Conservation (phyloP, 257 asterid species). For the Linaria vulgaris region DNA sequence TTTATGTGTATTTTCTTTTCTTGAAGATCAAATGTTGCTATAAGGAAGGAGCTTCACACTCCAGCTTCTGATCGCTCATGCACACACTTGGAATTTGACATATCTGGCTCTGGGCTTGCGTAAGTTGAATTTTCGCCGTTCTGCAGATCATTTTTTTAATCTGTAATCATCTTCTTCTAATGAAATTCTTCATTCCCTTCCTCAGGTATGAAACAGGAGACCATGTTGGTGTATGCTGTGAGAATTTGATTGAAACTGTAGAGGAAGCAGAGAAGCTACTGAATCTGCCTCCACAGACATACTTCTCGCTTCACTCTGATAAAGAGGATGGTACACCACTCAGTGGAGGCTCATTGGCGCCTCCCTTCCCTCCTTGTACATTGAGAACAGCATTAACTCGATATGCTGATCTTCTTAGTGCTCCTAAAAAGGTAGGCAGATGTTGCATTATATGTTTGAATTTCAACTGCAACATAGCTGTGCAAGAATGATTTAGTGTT, state of each 20-base stretch:
- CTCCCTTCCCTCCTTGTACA: conserved; percentile 93
- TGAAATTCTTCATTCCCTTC: conserved; percentile 21
- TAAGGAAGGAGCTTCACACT: conserved; percentile 88
- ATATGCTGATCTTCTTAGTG: conserved; percentile 82
- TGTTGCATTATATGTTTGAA: background rate
- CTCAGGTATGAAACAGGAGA: conserved; percentile 96
- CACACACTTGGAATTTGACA: conserved; percentile 95
- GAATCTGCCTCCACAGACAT: conserved; percentile 70
- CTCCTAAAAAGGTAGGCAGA: conserved; percentile 78
- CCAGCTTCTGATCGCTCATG: conserved; percentile 95
- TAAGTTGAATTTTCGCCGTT: conserved; percentile 32
- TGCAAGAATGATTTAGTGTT: conserved; percentile 13
- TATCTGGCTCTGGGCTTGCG: conserved; percentile 85
- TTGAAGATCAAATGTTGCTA: conserved; percentile 76
- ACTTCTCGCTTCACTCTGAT: conserved; percentile 76
- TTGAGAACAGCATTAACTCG: conserved; percentile 79
- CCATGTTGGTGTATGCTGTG: conserved; percentile 96
- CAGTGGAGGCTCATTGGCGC: conserved; percentile 63
- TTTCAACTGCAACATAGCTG: background rate
- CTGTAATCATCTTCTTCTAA: background rate
- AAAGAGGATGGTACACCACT: conserved; percentile 83
- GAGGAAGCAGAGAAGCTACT: conserved; percentile 89
- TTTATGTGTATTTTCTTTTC: conserved; percentile 11
- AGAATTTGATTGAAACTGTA: conserved; percentile 73
- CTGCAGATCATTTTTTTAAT: background rate